A percentile compares a stretch with the other conserved stretches of the same genome.
Conservation (phyloP, 805 yeast species). For the Monosporozyma unispora region DNA sequence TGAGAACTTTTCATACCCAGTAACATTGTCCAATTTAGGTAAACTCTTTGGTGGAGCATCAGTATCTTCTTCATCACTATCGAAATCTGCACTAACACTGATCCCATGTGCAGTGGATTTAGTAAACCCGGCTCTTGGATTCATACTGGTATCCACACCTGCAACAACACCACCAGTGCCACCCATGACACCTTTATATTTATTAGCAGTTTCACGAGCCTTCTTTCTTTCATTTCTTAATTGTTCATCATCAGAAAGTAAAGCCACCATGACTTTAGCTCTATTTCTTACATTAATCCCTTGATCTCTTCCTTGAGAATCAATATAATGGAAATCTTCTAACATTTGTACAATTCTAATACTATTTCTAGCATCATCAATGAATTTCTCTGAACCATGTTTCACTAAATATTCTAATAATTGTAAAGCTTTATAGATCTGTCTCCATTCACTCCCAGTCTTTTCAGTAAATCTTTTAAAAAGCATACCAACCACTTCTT, state of each 20-base stretch:
- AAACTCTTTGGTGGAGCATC: neutral
- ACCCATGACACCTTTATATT: conserved; percentile 74
- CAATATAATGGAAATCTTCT: conserved; percentile 87
- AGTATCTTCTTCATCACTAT: conserved; percentile 43
- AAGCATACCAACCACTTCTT: conserved; percentile 67
- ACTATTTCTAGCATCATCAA: conserved; percentile 88
- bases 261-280: conserved; percentile 61
- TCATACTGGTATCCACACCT: conserved; percentile 17
- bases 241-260: conserved; percentile 66
- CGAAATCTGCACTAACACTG: conserved; percentile 33
- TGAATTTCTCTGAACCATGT: conserved; percentile 90
- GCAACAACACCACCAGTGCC: conserved; percentile 34
- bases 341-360: conserved; percentile 75
- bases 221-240: conserved; percentile 81
- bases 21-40: conserved; percentile 25
- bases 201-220: conserved; percentile 78
- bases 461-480: conserved; percentile 91
- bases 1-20: conserved; percentile 38
- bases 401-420: conserved; percentile 83
- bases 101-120: conserved; percentile 21
- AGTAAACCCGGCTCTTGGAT: conserved; percentile 24
- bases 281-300: conserved; percentile 92
- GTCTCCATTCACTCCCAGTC: conserved; percentile 95
- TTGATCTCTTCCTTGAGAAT: conserved; percentile 89
- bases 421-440: conserved; percentile 89